A percentile compares a stretch with the other conserved stretches of the same genome.
Evolutionary conservation across 768 basidiomycete species (phyloP).

Genomic region (Suillus americanus): DNA sequence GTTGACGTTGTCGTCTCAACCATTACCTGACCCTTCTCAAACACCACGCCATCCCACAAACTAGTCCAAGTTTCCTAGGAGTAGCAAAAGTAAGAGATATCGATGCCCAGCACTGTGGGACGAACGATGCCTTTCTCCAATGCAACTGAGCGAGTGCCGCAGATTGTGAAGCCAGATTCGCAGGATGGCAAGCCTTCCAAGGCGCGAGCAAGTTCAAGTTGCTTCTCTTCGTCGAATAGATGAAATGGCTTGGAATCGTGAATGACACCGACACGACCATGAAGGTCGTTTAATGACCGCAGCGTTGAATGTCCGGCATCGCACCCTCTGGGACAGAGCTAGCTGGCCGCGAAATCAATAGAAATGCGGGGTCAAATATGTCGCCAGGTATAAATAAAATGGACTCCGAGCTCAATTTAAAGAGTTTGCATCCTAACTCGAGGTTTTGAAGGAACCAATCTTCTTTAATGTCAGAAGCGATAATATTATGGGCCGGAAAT

Average conservation of each 20-base stretch:
- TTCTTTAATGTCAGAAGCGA: slow-evolving; percentile 34
- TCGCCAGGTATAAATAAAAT: slow-evolving; percentile 56
- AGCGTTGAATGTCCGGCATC: slow-evolving; percentile 30
- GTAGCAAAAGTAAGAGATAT: slow-evolving; percentile 15
- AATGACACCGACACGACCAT: slow-evolving; percentile 45
- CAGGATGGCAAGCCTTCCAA: slow-evolving; percentile 20
- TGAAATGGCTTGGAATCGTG: slow-evolving; percentile 47
- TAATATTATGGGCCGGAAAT: slow-evolving; percentile 31
- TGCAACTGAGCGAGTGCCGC: slow-evolving; percentile 17
- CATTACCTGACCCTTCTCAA: slow-evolving; percentile 6
- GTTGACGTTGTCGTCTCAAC: not conserved
- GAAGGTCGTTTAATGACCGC: slow-evolving; percentile 42
- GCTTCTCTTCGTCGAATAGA: slow-evolving; percentile 18
- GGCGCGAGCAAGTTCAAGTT: slow-evolving; percentile 15
- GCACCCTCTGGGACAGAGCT: slow-evolving; percentile 16
- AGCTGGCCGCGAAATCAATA: slow-evolving; percentile 30
- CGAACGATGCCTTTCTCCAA: slow-evolving; percentile 6
- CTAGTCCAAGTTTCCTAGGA: slow-evolving; percentile 14
- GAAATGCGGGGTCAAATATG: slow-evolving; percentile 42
- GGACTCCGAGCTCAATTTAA: slow-evolving; percentile 48
- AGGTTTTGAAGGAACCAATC: slow-evolving; percentile 19
- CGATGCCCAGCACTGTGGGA: slow-evolving; percentile 10
- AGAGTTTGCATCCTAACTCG: slow-evolving; percentile 57
- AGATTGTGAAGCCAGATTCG: slow-evolving; percentile 19
- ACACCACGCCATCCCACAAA: slow-evolving; percentile 12